Conservation (phyloP, 2,329 filamentous ascomycete genomes). For the Hymenoscyphus albidus region DNA sequence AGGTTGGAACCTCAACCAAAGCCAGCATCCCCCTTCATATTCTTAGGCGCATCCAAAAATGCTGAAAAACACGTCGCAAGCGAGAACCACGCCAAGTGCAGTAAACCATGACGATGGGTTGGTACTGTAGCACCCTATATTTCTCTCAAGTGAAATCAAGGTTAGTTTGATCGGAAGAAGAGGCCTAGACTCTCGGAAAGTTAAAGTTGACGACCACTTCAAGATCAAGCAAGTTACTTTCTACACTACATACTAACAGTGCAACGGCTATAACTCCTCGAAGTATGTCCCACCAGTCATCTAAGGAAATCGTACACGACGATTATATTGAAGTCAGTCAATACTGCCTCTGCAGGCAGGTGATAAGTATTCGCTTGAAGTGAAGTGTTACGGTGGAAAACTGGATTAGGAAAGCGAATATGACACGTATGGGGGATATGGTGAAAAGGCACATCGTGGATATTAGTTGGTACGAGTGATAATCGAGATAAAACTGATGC, state of each 20-base stretch:
- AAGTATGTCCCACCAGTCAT: not conserved
- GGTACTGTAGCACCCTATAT: no score
- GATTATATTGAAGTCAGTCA: not conserved
- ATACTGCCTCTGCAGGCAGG: not conserved
- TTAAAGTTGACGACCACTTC: not conserved
- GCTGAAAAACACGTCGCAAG: no score
- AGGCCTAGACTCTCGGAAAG: no score
- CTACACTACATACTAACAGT: not conserved
- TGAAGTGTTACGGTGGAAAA: not conserved
- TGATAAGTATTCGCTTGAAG: not conserved
- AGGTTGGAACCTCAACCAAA: no score
- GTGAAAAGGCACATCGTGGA: not conserved
- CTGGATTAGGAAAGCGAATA: not conserved
- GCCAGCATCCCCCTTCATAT: no score
- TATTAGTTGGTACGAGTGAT: not conserved
- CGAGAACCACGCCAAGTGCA: no score
- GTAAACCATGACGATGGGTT: no score
- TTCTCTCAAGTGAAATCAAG: no score
- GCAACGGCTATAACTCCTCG: not conserved
- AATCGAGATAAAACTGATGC: not conserved
- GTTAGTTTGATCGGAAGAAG: no score
- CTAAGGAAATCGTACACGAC: not conserved
- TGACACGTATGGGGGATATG: not conserved
- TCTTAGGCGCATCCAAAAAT: no score
- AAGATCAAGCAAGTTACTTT: not conserved